Percentiles rank a stretch among this genome's conserved stretches.
Conservation (phyloP, 495 filamentous ascomycete genomes). For the Xylaria flabelliformis region DNA sequence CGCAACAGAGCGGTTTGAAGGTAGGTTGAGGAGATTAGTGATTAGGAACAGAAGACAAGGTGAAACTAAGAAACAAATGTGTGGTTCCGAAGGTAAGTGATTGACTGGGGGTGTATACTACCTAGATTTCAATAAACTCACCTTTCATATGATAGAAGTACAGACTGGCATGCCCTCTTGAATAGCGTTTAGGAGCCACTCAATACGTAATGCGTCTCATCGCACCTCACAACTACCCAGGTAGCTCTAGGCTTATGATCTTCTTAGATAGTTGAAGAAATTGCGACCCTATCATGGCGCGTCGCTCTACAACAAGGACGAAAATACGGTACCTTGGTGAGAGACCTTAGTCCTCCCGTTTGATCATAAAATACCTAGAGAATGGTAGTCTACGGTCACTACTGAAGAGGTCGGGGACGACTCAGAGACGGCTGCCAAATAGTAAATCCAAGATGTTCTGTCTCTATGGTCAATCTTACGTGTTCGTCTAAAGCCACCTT, state of each 20-base stretch:
- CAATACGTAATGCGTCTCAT: neutral
- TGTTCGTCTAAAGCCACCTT: neutral
- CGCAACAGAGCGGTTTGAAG: neutral
- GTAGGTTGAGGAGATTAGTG: neutral
- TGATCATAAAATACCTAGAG: neutral
- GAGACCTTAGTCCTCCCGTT: neutral
- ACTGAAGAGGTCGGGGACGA: neutral
- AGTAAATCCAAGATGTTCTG: neutral
- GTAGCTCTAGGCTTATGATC: neutral
- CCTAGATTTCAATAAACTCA: neutral
- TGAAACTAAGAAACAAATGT: neutral
- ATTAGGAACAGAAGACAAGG: neutral
- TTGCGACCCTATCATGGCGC: neutral
- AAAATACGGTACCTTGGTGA: neutral
- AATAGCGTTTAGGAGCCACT: neutral
- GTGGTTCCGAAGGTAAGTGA: neutral
- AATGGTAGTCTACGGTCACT: neutral
- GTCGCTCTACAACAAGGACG: neutral
- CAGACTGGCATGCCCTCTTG: neutral
- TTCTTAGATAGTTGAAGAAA: neutral
- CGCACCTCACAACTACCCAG: neutral
- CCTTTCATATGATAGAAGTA: neutral
- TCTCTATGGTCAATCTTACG: neutral
- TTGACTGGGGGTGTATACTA: neutral
- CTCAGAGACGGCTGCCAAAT: neutral